phyloP scores from a whole-genome alignment of 257 asterid genomes.

The Solanum pinnatisectum region DNA sequence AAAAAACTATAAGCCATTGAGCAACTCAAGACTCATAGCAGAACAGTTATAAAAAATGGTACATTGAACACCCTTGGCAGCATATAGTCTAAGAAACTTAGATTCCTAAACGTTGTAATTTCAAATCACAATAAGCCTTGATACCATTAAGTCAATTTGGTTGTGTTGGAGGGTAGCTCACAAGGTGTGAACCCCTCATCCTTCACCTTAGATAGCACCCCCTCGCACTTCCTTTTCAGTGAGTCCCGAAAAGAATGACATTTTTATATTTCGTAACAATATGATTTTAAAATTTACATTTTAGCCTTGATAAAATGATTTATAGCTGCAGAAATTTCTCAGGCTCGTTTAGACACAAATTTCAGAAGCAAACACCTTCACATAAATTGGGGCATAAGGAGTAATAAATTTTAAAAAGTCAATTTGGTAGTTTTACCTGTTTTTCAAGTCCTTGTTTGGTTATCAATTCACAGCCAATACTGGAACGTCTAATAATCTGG shows the following conservation, averaged over 20 bases:
- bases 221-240: not conserved
- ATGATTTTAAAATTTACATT: not conserved
- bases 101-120: not conserved
- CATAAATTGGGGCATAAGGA: not conserved
- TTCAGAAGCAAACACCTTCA: not conserved
- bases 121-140: not conserved
- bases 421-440: slow-evolving; percentile 7
- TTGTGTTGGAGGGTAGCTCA: not conserved
- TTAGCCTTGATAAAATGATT: not conserved
- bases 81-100: not conserved
- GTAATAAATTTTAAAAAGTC: not conserved
- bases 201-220: not conserved
- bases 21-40: not conserved
- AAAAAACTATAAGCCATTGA: not conserved
- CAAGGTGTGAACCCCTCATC: not conserved
- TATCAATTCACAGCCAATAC: slow-evolving; percentile 13
- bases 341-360: not conserved
- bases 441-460: slow-evolving; percentile 2
- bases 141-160: not conserved
- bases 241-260: not conserved
- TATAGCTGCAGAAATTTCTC: not conserved
- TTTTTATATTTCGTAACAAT: not conserved
- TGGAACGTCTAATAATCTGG: slow-evolving; percentile 16
- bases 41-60: not conserved
- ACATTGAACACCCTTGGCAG: not conserved